Conservation (phyloP, 1,139 yeast species). For the Debaryomyces sp. region DNA sequence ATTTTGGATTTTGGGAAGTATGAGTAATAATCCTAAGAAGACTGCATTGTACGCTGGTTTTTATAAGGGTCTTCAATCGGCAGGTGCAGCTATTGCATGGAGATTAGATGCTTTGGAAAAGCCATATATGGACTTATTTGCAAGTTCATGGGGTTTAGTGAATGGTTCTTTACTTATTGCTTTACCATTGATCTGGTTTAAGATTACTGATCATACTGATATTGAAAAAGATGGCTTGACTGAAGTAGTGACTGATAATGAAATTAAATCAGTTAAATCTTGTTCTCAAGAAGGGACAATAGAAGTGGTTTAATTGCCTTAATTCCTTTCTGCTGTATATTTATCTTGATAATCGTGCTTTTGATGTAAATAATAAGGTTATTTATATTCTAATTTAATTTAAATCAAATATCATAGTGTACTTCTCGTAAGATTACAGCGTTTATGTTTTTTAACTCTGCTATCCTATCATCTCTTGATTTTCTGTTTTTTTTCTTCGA, state of each 20-base stretch:
- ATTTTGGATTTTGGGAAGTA: slow-evolving; percentile 60
- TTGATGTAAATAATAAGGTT: neutral
- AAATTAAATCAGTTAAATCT: slow-evolving; percentile 28
- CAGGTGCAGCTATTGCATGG: slow-evolving; percentile 67
- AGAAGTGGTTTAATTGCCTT: neutral
- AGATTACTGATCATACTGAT: slow-evolving; percentile 48
- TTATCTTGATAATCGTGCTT: neutral
- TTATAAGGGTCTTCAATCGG: slow-evolving; percentile 65
- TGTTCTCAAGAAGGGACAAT: neutral
- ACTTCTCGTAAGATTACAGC: neutral
- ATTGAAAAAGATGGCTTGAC: slow-evolving; percentile 39
- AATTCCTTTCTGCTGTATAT: neutral
- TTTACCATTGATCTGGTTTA: slow-evolving; percentile 39
- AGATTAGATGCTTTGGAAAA: slow-evolving; percentile 50
- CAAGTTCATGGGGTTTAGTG: slow-evolving; percentile 59
- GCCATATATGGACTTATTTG: slow-evolving; percentile 51
- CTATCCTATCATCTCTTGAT: too few species aligned
- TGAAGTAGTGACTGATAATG: slow-evolving; percentile 29
- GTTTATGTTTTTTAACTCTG: too few species aligned
- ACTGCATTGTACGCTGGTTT: slow-evolving; percentile 62
- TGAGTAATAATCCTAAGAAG: slow-evolving; percentile 59
- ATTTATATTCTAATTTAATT: neutral
- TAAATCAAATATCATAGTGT: neutral
- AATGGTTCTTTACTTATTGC: slow-evolving; percentile 51
- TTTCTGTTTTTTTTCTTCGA: too few species aligned